phyloP scores from a whole-genome alignment of 306 rosid genomes.

The Vicia villosa region DNA sequence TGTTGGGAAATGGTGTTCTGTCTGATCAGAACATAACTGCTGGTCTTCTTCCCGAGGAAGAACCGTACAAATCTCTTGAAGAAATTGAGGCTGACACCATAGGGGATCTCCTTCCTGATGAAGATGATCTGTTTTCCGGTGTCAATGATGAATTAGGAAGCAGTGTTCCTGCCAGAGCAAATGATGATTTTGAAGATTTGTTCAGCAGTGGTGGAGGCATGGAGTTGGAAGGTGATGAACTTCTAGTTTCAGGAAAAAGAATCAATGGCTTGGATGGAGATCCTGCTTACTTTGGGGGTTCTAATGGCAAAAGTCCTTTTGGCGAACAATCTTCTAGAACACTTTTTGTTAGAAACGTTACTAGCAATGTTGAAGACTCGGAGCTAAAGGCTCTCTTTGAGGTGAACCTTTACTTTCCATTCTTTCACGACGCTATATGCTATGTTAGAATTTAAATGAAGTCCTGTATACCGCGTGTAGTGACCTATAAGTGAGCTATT shows the following conservation, averaged over 20 bases:
- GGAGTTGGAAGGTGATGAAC: conserved; percentile 75
- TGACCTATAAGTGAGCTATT: conserved; percentile 35
- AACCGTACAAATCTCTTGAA: conserved; percentile 55
- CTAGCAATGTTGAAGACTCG: conserved; percentile 70
- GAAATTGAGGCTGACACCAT: conserved; percentile 75
- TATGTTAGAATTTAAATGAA: conserved; percentile 33
- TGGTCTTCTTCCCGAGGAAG: conserved; percentile 57
- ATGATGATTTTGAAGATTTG: conserved; percentile 72
- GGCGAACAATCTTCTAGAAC: conserved; percentile 80
- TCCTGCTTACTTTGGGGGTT: conserved; percentile 51
- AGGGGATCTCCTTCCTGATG: conserved; percentile 88
- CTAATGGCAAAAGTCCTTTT: conserved; percentile 54
- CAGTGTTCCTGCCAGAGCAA: conserved; percentile 40
- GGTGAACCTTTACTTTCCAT: conserved; percentile 52
- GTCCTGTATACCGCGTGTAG: conserved; percentile 26
- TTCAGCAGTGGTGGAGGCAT: conserved; percentile 84
- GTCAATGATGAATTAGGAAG: conserved; percentile 52
- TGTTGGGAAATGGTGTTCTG: conserved; percentile 44
- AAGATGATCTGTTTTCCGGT: conserved; percentile 84
- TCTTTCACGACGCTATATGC: conserved; percentile 29
- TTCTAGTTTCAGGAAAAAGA: conserved; percentile 39
- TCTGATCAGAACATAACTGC: conserved; percentile 43
- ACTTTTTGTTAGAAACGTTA: conserved; percentile 78
- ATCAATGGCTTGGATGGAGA: conserved; percentile 44
- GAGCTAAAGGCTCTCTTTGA: conserved; percentile 75